Evolutionary conservation across 306 rosid genomes (phyloP), one percentile per base, ranked within the genome.

Genomic region (Cucurbita moschata): DNA sequence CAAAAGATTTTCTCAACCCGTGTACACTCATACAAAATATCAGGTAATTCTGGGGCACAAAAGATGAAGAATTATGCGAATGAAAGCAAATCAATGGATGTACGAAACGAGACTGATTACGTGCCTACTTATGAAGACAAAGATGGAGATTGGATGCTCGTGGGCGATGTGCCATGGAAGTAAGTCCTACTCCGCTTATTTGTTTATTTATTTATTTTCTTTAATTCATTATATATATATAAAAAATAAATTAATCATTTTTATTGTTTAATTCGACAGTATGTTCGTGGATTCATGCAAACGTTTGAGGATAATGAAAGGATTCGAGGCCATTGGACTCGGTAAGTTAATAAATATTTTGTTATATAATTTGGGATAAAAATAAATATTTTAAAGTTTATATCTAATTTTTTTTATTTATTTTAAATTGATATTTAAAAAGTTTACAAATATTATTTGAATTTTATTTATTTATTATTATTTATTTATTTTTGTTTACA

Each of bases 241-340:
- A 18, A 0, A 6, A 7, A n/a, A 7, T 3, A 7, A 54, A 54
- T 63, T 35, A 1, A n/a, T 19, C 10, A n/a, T n/a, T 39, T 1
- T 9, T 12, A 6, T 54, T 38, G 26, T 57, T 52, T 43, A 5
- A 55, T 55, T 70, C 7, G 4, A 38, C 83, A 86, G 90, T 40
- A 86, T 86, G 90, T 86, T 86, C 35, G 88, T 86, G 26, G 68
- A 75, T 50, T 82, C 90, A 0, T 86, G 90, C 86, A 84, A 82
- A 77, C 90, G 90, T 57, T 83, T 30, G 35, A 30, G 35, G 35
- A 30, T 30, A 30, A 30, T 86, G 87, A 86, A 86, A 74, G 88
- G 85, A 38, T 84, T 86, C 4, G 88, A 86, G 56, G 88, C 90
- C 40, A 84, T 80, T 0, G 90, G 90, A 4, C 85, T 86, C 6